Conservation (phyloP, 179 eudicot genomes). For the Nepenthes alata region DNA sequence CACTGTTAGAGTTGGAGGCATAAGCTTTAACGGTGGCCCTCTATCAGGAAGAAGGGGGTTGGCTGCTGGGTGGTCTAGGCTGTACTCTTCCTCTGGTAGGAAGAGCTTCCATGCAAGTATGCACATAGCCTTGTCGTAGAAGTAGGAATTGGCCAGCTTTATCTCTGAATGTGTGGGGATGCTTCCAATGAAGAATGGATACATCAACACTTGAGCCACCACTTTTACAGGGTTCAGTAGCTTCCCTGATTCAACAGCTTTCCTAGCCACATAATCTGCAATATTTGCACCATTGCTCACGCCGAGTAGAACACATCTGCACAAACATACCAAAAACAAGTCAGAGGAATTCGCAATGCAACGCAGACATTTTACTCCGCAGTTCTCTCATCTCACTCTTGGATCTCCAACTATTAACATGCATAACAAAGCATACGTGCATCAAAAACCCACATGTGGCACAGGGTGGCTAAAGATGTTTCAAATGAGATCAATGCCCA, state of each 20-base stretch:
- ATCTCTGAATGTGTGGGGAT: constrained; percentile 89
- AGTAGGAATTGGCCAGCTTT: constrained; percentile 79
- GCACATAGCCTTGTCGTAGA: constrained; percentile 89
- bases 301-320: constrained; percentile 90
- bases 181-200: constrained; percentile 87
- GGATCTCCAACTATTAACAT: no score
- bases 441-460: not conserved
- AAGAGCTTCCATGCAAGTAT: constrained; percentile 87
- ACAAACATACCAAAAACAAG: not conserved
- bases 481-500: no score
- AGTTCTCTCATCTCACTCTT: no score
- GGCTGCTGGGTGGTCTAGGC: constrained; percentile 92
- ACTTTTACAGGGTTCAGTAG: constrained; percentile 81
- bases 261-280: constrained; percentile 77
- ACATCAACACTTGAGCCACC: constrained; percentile 87
- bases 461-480: no score
- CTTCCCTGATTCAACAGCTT: constrained; percentile 64
- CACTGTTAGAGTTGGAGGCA: constrained; percentile 92
- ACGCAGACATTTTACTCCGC: no score
- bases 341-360: not conserved
- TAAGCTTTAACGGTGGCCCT: constrained; percentile 64
- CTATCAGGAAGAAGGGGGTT: constrained; percentile 61
- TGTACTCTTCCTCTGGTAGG: constrained; percentile 69
- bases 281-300: constrained; percentile 94
- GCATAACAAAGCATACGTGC: not conserved